Evolutionary conservation across 306 rosid genomes (phyloP).

Genomic region (Lathyrus tuberosus): DNA sequence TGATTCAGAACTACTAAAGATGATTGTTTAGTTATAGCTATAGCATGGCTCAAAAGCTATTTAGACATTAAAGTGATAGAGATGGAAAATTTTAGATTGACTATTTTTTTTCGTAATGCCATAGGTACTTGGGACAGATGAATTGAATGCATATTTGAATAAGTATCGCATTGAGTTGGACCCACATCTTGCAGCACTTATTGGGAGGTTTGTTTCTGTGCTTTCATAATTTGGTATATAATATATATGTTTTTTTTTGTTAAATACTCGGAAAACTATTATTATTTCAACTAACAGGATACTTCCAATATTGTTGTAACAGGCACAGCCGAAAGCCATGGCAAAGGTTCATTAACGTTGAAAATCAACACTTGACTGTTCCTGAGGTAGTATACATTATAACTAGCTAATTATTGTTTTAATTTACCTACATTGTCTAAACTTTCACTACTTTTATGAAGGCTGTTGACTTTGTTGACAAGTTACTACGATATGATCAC

Average conservation of each 20-base stretch:
- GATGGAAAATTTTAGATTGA: conserved; percentile 23
- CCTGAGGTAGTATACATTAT: conserved; percentile 67
- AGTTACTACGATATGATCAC: conserved; percentile 81
- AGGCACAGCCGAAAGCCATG: conserved; percentile 94
- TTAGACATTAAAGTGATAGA: conserved; percentile 24
- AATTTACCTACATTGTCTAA: conserved; percentile 5
- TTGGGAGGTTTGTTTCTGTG: conserved; percentile 68
- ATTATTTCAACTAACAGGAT: conserved; percentile 11
- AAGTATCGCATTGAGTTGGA: conserved; percentile 86
- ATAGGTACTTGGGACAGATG: conserved; percentile 94
- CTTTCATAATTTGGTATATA: not conserved
- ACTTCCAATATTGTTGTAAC: conserved; percentile 30
- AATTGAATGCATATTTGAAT: conserved; percentile 65
- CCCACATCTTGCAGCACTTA: conserved; percentile 78
- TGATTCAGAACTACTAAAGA: conserved; percentile 11
- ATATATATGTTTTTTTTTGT: conserved; percentile 4
- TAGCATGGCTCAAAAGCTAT: not conserved
- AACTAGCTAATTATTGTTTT: conserved; percentile 1
- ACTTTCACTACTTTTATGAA: conserved; percentile 30
- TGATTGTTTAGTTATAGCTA: conserved; percentile 14
- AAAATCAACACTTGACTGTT: conserved; percentile 83
- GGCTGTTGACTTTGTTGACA: conserved; percentile 93
- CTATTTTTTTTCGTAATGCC: conserved; percentile 31
- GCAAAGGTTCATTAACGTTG: conserved; percentile 76
- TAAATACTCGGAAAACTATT: not conserved